phyloP scores from a whole-genome alignment of 1,284 basidiomycete species.

The Ganoderma sp. region DNA sequence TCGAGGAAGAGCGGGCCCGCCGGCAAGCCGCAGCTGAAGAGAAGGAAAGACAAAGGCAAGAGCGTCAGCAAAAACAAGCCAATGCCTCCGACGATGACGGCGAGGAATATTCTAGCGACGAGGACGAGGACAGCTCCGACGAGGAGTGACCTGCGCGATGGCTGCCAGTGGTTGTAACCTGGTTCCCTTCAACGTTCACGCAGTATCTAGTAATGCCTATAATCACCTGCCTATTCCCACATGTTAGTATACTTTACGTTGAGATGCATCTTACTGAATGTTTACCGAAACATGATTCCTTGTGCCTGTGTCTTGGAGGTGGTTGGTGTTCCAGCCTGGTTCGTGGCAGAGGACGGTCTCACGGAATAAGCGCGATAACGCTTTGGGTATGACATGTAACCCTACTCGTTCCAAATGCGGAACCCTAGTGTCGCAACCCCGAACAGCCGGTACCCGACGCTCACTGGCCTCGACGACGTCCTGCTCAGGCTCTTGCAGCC shows the following conservation, averaged over 20 bases:
- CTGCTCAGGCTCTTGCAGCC: conserved; percentile 15
- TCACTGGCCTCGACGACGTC: conserved; percentile 14
- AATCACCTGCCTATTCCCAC: background rate
- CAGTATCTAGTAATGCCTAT: background rate
- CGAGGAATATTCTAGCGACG: conserved; percentile 11
- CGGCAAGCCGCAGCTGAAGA: conserved; percentile 2
- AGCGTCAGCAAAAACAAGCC: conserved; percentile 1
- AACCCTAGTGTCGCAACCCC: conserved; percentile 16
- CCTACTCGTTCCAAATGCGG: conserved; percentile 11
- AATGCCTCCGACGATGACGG: background rate
- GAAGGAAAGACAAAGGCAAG: background rate
- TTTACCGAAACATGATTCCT: background rate
- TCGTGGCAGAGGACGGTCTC: background rate
- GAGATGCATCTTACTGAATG: background rate
- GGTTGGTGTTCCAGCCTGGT: background rate
- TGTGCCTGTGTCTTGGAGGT: background rate
- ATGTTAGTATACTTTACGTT: background rate
- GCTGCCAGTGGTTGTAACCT: background rate
- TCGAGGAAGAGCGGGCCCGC: conserved; percentile 9
- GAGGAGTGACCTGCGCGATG: background rate
- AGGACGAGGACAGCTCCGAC: background rate
- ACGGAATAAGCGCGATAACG: background rate
- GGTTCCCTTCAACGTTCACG: background rate
- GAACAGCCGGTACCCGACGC: background rate
- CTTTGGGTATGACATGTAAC: background rate